Evolutionary conservation across 495 filamentous ascomycete species (phyloP).

Genomic region (Xylona heveae): DNA sequence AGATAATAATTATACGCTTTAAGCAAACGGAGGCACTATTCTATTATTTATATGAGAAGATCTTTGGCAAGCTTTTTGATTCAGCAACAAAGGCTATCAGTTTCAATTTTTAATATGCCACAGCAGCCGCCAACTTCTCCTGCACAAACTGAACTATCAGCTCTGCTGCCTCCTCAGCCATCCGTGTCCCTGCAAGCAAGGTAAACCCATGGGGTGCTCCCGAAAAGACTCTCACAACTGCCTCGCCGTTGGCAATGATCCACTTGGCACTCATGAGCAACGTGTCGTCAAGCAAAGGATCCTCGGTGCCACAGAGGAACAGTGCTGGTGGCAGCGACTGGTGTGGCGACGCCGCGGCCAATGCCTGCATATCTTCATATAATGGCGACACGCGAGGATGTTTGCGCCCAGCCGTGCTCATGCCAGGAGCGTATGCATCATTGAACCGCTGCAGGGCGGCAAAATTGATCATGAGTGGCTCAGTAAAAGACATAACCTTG

Average conservation of each 20-base stretch:
- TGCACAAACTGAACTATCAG: constrained; percentile 8
- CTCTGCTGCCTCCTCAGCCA: constrained; percentile 9
- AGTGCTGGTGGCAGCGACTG: constrained; percentile 25
- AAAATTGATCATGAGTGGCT: constrained; percentile 17
- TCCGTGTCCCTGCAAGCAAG: constrained; percentile 13
- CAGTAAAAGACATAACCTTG: constrained; percentile 11
- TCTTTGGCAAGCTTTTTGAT: too few species aligned
- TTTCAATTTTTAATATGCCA: too few species aligned
- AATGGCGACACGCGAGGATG: constrained; percentile 19
- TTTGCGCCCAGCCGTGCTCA: constrained; percentile 14
- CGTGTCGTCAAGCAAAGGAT: constrained; percentile 31
- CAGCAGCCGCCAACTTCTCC: too few species aligned
- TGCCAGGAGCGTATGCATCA: constrained; percentile 21
- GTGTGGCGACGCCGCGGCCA: too few species aligned
- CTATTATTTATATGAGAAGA: too few species aligned
- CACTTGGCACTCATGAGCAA: constrained; percentile 30
- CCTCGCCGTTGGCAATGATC: constrained; percentile 25
- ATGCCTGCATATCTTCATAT: constrained; percentile 21
- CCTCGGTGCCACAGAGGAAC: constrained; percentile 29
- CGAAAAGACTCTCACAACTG: constrained; percentile 25
- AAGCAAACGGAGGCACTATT: too few species aligned
- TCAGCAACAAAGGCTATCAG: too few species aligned
- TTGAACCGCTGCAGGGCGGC: constrained; percentile 20
- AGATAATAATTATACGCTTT: too few species aligned
- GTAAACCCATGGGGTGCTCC: constrained; percentile 30